phyloP scores from a whole-genome alignment of 441 rosid genomes.

The Arabidopsis lyrata region DNA sequence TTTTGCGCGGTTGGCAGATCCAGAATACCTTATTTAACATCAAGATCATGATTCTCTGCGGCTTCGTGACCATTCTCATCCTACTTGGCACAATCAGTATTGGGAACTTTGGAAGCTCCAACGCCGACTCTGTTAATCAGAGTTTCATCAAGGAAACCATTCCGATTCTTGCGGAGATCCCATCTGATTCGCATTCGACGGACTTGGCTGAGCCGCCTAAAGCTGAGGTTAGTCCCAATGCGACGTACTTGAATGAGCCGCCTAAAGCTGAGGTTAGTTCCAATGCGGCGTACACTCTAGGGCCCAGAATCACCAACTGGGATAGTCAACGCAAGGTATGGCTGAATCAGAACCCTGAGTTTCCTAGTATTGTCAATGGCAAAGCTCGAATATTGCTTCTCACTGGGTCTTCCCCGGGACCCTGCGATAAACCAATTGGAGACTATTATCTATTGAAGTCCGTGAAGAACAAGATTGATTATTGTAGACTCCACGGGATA shows the following conservation, averaged over 20 bases:
- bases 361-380: conserved; percentile 73
- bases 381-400: conserved; percentile 75
- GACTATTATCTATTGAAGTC: conserved; percentile 89
- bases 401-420: conserved; percentile 89
- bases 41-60: conserved; percentile 94
- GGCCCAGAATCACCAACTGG: conserved; percentile 79
- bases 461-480: conserved; percentile 93
- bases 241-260: conserved; percentile 65
- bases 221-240: conserved; percentile 58
- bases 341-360: conserved; percentile 75
- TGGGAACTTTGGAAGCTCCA: conserved; percentile 67
- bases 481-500: conserved; percentile 94
- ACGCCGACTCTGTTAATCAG: conserved; percentile 77
- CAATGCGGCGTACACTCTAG: conserved; percentile 73
- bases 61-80: conserved; percentile 90
- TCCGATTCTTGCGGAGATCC: conserved; percentile 73
- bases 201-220: conserved; percentile 49
- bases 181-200: conserved; percentile 50
- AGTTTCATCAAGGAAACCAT: conserved; percentile 78
- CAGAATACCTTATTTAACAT: conserved; percentile 90
- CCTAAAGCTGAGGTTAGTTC: conserved; percentile 54
- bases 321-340: conserved; percentile 81
- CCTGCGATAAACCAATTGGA: conserved; percentile 90
- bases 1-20: conserved; percentile 77
- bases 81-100: conserved; percentile 88